phyloP scores from a whole-genome alignment of 108 stramenopile genomes.

The Pseudonitzschia pungens region DNA sequence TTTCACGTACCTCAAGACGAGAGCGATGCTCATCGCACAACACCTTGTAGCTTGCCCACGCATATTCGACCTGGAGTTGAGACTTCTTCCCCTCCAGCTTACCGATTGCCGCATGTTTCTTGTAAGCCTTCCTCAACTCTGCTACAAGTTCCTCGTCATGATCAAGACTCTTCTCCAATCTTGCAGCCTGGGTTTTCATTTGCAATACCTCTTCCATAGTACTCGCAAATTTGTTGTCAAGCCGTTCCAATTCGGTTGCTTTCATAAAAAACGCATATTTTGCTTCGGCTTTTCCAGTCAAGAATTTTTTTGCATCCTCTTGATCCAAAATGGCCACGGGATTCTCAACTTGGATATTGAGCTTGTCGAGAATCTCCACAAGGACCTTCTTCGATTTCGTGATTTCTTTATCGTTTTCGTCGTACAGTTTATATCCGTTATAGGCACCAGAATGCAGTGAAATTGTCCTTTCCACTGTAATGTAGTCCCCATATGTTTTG shows the following conservation, averaged over 20 bases:
- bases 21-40: constrained; percentile 27
- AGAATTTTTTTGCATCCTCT: constrained; percentile 97
- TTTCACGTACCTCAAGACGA: constrained; percentile 28
- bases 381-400: constrained; percentile 80
- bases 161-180: constrained; percentile 38
- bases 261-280: constrained; percentile 96
- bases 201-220: constrained; percentile 57
- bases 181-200: constrained; percentile 37
- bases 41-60: constrained; percentile 57
- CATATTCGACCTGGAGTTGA: constrained; percentile 36
- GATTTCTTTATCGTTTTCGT: constrained; percentile 52
- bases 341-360: constrained; percentile 94
- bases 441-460: constrained; percentile 69
- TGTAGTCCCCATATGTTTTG: constrained; percentile 86
- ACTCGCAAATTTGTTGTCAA: constrained; percentile 58
- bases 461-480: constrained; percentile 88
- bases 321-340: constrained; percentile 96
- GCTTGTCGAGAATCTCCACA: constrained; percentile 83
- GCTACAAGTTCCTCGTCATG: constrained; percentile 37
- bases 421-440: constrained; percentile 78
- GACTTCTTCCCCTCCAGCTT: constrained; percentile 61
- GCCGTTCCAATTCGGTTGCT: constrained; percentile 91
- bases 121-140: constrained; percentile 58
- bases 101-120: constrained; percentile 70
- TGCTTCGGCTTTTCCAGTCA: constrained; percentile 87